Conservation (phyloP, 176 grass and related monocot genomes). For the Cenchrus purpureus region DNA sequence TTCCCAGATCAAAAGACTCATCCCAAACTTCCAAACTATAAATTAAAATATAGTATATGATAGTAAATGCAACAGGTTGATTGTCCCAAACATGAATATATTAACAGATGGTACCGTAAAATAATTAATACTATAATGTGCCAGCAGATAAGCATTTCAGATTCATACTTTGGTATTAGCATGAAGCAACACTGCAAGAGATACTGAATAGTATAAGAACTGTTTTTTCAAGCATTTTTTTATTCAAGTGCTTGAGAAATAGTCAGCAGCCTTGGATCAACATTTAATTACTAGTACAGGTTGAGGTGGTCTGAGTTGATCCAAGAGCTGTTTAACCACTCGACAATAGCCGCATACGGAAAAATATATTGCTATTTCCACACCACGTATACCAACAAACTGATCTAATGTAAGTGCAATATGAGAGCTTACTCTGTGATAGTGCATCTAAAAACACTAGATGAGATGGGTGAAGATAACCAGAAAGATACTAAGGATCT, state of each 20-base stretch:
- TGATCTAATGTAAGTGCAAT: slow-evolving; percentile 2
- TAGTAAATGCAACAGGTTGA: not conserved
- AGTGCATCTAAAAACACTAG: slow-evolving; percentile 15
- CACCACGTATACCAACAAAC: not conserved
- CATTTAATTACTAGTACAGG: not conserved
- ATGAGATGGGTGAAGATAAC: slow-evolving; percentile 21
- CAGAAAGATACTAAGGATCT: slow-evolving; percentile 35
- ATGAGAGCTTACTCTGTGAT: not conserved
- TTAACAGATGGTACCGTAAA: not conserved
- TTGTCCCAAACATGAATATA: not conserved
- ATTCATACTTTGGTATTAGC: slow-evolving; percentile 6
- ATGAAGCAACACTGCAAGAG: not conserved
- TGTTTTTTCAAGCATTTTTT: not conserved
- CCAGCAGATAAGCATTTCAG: slow-evolving; percentile 1
- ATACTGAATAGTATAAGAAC: slow-evolving; percentile 4
- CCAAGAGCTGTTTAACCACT: not conserved
- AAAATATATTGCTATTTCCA: slow-evolving; percentile 16
- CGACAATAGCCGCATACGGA: not conserved
- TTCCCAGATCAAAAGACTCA: not conserved
- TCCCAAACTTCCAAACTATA: slow-evolving; percentile 4
- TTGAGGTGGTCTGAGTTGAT: not conserved
- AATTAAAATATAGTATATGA: not conserved
- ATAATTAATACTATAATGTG: not conserved
- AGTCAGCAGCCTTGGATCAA: not conserved
- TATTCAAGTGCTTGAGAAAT: not conserved